Evolutionary conservation across 2,329 filamentous ascomycete genomes (phyloP).

Genomic region (Scorias spongiosa): DNA sequence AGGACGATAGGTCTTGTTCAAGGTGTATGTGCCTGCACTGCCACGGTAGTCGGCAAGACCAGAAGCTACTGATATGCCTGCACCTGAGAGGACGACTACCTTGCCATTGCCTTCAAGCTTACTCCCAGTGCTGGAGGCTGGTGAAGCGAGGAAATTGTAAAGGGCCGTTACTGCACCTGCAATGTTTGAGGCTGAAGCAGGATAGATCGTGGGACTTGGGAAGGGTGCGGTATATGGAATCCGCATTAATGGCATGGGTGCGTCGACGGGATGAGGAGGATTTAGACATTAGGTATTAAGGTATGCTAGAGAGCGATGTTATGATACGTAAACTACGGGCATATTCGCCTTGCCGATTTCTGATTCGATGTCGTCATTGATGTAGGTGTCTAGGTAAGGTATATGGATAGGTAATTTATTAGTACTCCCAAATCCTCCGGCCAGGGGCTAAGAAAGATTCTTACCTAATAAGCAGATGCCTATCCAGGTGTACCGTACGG

Average conservation of each 20-base stretch:
- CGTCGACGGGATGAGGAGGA: background rate
- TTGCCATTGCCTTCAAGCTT: constrained; percentile 36
- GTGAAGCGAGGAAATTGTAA: constrained; percentile 55
- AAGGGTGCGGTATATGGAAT: constrained; percentile 84
- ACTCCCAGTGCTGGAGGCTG: constrained; percentile 18
- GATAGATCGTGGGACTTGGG: constrained; percentile 59
- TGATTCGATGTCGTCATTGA: too few relatives aligned
- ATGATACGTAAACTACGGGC: too few relatives aligned
- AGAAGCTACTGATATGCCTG: constrained; percentile 84
- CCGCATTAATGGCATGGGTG: constrained; percentile 45
- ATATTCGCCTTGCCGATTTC: too few relatives aligned
- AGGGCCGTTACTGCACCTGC: constrained; percentile 65
- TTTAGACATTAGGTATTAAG: too few relatives aligned
- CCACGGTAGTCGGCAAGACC: constrained; percentile 89
- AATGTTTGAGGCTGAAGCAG: constrained; percentile 52
- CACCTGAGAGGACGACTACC: constrained; percentile 59
- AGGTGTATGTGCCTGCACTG: constrained; percentile 74
- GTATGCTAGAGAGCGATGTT: too few relatives aligned
- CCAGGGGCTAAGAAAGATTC: too few relatives aligned
- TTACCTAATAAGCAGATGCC: too few relatives aligned
- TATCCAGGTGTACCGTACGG: too few relatives aligned
- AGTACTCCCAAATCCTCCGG: too few relatives aligned
- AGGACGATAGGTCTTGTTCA: constrained; percentile 79
- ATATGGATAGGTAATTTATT: too few relatives aligned
- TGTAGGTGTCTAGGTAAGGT: too few relatives aligned